Percentiles rank a stretch among this genome's conserved stretches.
These are phyloP conservation scores for Phytophthora fragariaefolia DNA, from an alignment of 352 stramenopile species.

Conservation along the genomic window DNA sequence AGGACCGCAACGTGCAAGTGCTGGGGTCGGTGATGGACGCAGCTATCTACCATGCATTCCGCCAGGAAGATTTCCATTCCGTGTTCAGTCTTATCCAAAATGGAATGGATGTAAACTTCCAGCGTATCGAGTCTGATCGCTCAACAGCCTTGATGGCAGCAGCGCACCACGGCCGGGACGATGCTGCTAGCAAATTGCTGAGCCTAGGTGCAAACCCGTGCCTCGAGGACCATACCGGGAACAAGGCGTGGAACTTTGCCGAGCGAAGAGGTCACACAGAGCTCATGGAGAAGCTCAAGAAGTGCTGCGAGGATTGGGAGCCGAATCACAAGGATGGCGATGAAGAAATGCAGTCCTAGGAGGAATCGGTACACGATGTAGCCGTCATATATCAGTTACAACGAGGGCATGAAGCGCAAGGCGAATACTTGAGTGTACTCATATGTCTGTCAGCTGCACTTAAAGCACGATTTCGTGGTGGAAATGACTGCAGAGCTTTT, in stretches of 20 bases:
- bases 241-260: slow-evolving; percentile 76
- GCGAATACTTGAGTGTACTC: slow-evolving; percentile 1
- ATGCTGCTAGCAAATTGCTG: slow-evolving; percentile 69
- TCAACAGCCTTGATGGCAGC: slow-evolving; percentile 82
- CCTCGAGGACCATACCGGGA: slow-evolving; percentile 56
- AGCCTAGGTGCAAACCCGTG: slow-evolving; percentile 70
- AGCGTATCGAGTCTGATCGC: slow-evolving; percentile 77
- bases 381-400: slow-evolving; percentile 7
- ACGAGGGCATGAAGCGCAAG: slow-evolving; percentile 9
- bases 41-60: slow-evolving; percentile 82
- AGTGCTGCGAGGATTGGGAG: slow-evolving; percentile 70
- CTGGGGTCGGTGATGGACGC: slow-evolving; percentile 86
- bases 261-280: slow-evolving; percentile 69
- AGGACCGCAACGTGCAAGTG: slow-evolving; percentile 78
- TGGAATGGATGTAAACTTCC: slow-evolving; percentile 89
- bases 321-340: slow-evolving; percentile 30
- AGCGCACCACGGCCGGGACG: slow-evolving; percentile 81
- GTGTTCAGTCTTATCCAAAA: slow-evolving; percentile 85
- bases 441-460: neutral
- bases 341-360: slow-evolving; percentile 21
- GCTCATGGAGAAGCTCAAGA: slow-evolving; percentile 77
- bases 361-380: neutral
- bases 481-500: slow-evolving; percentile 17
- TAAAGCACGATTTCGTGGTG: neutral
- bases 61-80: slow-evolving; percentile 78